These are phyloP conservation scores for Collybiopsis confluens DNA, from an alignment of 768 basidiomycete species.

Conservation along the genomic window DNA sequence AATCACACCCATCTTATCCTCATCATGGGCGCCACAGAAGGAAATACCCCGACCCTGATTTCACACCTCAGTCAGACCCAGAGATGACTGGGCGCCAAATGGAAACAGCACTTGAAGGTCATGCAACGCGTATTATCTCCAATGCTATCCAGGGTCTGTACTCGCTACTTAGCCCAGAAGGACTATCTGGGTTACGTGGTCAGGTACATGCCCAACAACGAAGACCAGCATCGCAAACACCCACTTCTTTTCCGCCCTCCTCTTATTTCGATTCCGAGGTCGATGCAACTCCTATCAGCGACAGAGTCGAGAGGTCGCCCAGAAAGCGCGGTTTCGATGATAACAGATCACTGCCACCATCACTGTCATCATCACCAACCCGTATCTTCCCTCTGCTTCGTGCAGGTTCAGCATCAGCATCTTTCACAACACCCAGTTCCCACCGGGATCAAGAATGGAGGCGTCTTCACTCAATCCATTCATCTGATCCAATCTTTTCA, in stretches of 20 bases:
- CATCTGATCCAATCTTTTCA: neutral
- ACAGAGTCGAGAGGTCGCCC: too few relatives aligned
- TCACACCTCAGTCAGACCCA: too few relatives aligned
- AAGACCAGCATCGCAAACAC: neutral
- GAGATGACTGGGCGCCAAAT: neutral
- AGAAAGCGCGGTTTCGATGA: too few relatives aligned
- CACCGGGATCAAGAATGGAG: neutral
- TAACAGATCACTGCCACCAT: too few relatives aligned
- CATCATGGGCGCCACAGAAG: too few relatives aligned
- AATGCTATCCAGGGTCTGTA: neutral
- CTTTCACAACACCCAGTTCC: neutral
- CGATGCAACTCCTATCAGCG: too few relatives aligned
- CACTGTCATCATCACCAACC: neutral
- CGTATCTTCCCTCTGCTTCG: neutral
- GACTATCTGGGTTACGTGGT: neutral
- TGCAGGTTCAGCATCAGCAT: neutral
- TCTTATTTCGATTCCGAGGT: too few relatives aligned
- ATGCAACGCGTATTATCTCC: neutral
- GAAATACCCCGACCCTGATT: neutral
- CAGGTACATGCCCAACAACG: neutral
- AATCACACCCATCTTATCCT: neutral
- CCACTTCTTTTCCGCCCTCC: too few relatives aligned
- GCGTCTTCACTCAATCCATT: neutral
- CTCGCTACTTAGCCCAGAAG: slow-evolving; percentile 4
- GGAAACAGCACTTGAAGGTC: neutral